Evolutionary conservation across 768 basidiomycete genomes (phyloP), one percentile per base, ranked within the genome.

Genomic region (Hericium coralloides): DNA sequence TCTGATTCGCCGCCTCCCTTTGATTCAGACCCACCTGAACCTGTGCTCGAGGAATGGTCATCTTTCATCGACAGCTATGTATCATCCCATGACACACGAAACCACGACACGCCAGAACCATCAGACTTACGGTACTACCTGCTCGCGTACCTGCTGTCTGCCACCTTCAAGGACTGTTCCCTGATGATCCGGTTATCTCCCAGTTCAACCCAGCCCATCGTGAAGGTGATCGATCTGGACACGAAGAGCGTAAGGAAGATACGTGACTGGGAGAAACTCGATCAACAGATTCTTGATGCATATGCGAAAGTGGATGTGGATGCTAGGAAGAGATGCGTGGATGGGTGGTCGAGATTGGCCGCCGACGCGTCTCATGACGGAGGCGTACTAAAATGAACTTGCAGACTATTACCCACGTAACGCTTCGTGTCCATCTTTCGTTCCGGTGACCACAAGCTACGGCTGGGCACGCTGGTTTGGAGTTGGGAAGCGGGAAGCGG

Each of bases 131-230:
- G 81, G 41, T 80, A 87, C 62, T 81, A 87, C 61, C 66, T 84
- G 43, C 71, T 89, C 49, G 85, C 89, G 8, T 91, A 91, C 68
- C 73, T 93, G 20, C 84, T 98, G 53, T 92, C 92, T 4, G 92
- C 92, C 23, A 89, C 90, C 6, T 93, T 99, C 79, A 99, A 99
- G 69, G 95, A 99, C 69, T 99, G 95, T 72, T 97, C 95, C 0
- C 57, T 88, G 54, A 81, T 88, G 55, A 59, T 85, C 38, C 72
- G 75, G 20, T 59, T 74, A 25, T 53, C 10, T 17, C 22, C 65
- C 74, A 49, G 69, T 79, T 58, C 60, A 10, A 60, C 61, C 25
- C 56, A 63, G 38, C 55, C 58, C n/a, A 70, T 72, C 17, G 76
- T 89, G 25, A 84, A 80, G 31, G 73, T 93, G 38, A 91, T 98